These are phyloP conservation scores for Alternaria infectoria DNA, from an alignment of 2,329 filamentous ascomycete species.

Conservation along the genomic window DNA sequence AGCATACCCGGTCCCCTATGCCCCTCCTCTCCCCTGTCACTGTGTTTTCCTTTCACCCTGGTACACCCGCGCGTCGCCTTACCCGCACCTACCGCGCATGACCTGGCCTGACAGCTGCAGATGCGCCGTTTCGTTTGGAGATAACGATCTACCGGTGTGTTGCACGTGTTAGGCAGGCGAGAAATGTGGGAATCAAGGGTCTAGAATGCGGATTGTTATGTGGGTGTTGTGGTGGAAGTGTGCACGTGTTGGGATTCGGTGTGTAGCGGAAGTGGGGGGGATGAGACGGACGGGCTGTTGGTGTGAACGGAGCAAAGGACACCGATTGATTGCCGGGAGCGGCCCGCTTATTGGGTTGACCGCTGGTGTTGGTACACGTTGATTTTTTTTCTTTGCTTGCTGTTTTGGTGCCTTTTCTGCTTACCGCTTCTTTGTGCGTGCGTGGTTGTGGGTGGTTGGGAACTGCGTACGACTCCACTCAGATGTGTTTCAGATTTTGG, in stretches of 20 bases:
- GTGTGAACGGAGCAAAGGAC: neutral
- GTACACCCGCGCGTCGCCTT: slow-evolving; percentile 4
- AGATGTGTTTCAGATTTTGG: neutral
- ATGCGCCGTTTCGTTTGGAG: neutral
- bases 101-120: neutral
- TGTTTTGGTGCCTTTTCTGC: neutral
- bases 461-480: neutral
- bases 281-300: neutral
- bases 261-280: neutral
- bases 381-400: neutral
- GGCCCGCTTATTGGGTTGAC: neutral
- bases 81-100: slow-evolving; percentile 16
- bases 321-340: slow-evolving; percentile 3
- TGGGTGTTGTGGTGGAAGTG: neutral
- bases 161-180: neutral
- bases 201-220: neutral
- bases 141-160: slow-evolving; percentile 1
- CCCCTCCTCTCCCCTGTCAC: neutral
- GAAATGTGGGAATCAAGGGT: neutral
- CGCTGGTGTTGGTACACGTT: slow-evolving; percentile 3
- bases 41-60: neutral
- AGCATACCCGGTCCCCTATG: slow-evolving; percentile 6
- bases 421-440: slow-evolving; percentile 1
- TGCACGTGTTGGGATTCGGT: neutral
- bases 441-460: neutral